These are phyloP conservation scores for Melaleuca quinquenervia DNA, from an alignment of 345 rosid species.

Conservation along the genomic window DNA sequence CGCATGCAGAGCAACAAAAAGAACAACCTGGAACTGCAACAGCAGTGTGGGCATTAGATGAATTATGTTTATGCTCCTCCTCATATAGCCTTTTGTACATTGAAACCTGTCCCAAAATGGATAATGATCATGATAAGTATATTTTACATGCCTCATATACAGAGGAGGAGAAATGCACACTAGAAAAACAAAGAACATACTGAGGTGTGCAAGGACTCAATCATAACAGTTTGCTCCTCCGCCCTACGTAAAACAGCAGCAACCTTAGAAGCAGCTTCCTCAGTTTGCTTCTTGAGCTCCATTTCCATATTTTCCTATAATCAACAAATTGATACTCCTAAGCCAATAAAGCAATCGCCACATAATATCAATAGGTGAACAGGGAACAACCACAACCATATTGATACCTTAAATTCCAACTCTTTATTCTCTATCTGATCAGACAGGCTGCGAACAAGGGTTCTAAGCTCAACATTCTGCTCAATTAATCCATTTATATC, in stretches of 20 bases:
- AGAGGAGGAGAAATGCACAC: neutral
- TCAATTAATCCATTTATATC: constrained; percentile 93
- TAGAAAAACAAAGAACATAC: constrained; percentile 24
- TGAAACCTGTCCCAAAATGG: constrained; percentile 45
- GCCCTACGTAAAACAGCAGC: constrained; percentile 72
- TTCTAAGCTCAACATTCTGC: constrained; percentile 91
- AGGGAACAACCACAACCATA: neutral
- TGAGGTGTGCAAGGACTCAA: constrained; percentile 83
- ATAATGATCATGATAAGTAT: neutral
- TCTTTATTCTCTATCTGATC: constrained; percentile 66
- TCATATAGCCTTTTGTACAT: constrained; percentile 89
- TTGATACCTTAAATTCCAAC: constrained; percentile 68
- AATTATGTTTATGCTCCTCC: constrained; percentile 67
- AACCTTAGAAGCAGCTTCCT: constrained; percentile 82
- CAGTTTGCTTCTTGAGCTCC: constrained; percentile 57
- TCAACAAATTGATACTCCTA: neutral
- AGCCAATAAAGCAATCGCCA: neutral
- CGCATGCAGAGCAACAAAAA: constrained; percentile 1
- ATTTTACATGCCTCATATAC: neutral
- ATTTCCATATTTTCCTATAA: constrained; percentile 56
- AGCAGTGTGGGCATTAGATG: constrained; percentile 30
- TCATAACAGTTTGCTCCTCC: constrained; percentile 87
- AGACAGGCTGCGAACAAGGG: constrained; percentile 73
- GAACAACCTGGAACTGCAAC: constrained; percentile 44
- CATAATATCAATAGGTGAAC: neutral